A percentile compares a stretch with the other conserved stretches of the same genome.
phyloP scores from a whole-genome alignment of 1,284 basidiomycete genomes.

The Cryptococcus sp. region DNA sequence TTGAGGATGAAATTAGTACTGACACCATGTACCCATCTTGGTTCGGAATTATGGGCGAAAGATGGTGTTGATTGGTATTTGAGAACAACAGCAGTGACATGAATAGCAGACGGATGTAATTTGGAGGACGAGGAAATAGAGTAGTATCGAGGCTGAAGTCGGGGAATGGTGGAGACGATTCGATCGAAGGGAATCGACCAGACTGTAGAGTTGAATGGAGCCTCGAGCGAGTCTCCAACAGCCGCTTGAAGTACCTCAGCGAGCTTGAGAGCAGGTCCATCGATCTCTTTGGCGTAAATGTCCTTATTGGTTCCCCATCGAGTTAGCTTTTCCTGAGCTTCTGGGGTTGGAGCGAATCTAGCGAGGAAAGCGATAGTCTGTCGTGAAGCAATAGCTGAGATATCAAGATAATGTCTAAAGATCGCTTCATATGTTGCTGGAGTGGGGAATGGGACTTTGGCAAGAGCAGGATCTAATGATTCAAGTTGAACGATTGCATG shows the following conservation, averaged over 20 bases:
- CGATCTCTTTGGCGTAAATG: conserved; percentile 69
- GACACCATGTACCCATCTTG: conserved; percentile 69
- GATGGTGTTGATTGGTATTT: conserved; percentile 71
- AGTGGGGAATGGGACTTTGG: conserved; percentile 97
- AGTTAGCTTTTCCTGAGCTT: conserved; percentile 69
- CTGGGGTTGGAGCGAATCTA: conserved; percentile 78
- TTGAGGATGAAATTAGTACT: conserved; percentile 90
- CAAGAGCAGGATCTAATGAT: conserved; percentile 92
- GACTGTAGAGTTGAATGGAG: conserved; percentile 64
- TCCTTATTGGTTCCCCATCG: conserved; percentile 83
- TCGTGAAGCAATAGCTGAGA: conserved; percentile 85
- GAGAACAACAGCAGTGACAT: conserved; percentile 91
- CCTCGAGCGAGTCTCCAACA: conserved; percentile 67
- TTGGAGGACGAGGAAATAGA: conserved; percentile 98
- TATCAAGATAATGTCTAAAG: conserved; percentile 94
- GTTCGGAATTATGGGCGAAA: conserved; percentile 50
- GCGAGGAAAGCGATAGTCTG: conserved; percentile 83
- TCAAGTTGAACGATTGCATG: conserved; percentile 83
- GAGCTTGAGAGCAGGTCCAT: conserved; percentile 77
- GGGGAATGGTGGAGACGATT: conserved; percentile 85
- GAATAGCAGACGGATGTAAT: conserved; percentile 77
- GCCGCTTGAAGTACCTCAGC: conserved; percentile 81
- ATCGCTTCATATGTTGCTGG: conserved; percentile 93
- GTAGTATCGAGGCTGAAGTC: conserved; percentile 94
- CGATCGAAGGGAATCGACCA: conserved; percentile 96